Percentiles rank a stretch among this genome's conserved stretches.
These are phyloP conservation scores for Colletotrichum phormii DNA, from an alignment of 2,329 filamentous ascomycete genomes.

Conservation along the genomic window DNA sequence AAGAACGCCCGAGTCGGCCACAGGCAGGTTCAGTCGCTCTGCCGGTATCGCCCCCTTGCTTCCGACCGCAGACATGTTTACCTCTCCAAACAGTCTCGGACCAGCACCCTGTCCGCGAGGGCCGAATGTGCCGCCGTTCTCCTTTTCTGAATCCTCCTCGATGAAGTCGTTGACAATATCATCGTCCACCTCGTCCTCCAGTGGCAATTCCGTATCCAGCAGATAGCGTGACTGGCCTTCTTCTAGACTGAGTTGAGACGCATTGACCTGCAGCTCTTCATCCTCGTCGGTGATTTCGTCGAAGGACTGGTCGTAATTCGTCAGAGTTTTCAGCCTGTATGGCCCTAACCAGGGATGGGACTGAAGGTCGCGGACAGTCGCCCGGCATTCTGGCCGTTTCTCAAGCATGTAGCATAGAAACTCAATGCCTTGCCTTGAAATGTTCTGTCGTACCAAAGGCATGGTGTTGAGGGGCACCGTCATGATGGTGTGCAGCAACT, in stretches of 20 bases:
- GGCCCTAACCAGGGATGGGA: conserved; percentile 78
- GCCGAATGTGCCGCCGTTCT: conserved; percentile 78
- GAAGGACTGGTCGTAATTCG: conserved; percentile 59
- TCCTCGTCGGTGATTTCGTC: conserved; percentile 73
- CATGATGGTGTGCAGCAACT: conserved; percentile 90
- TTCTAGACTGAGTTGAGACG: conserved; percentile 73
- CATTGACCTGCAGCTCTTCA: conserved; percentile 63
- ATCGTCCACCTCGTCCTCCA: conserved; percentile 48
- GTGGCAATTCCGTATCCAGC: conserved; percentile 38
- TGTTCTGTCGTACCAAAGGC: conserved; percentile 67
- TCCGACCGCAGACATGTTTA: conserved; percentile 64
- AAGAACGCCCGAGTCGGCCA: conserved; percentile 42
- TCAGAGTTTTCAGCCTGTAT: conserved; percentile 38
- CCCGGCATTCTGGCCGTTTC: conserved; percentile 80
- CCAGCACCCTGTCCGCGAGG: conserved; percentile 48
- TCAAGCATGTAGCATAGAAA: conserved; percentile 85
- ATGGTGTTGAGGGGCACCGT: conserved; percentile 75
- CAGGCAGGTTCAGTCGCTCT: conserved; percentile 60
- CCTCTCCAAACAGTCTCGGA: conserved; percentile 65
- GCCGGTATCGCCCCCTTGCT: conserved; percentile 64
- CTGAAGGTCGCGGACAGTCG: conserved; percentile 77
- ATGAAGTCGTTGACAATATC: conserved; percentile 56
- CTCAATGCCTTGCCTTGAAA: conserved; percentile 77
- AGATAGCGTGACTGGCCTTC: conserved; percentile 51
- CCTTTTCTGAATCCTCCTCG: conserved; percentile 81